phyloP scores from a whole-genome alignment of 345 rosid genomes.

The Gossypium raimondii region DNA sequence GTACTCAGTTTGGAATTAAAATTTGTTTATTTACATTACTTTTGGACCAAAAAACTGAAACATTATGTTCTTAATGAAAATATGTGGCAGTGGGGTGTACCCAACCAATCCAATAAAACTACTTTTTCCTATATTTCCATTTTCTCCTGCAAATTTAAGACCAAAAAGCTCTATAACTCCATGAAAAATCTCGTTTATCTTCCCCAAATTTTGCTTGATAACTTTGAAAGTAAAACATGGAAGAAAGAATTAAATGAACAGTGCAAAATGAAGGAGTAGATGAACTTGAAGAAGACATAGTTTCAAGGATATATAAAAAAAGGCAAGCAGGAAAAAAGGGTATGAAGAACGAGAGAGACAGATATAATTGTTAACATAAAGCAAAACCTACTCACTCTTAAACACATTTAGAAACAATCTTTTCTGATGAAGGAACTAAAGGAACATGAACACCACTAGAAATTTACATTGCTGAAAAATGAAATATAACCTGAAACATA shows the following conservation, averaged over 20 bases:
- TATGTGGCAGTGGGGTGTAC: too few relatives aligned
- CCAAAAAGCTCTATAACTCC: neutral
- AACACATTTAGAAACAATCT: neutral
- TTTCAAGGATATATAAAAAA: too few relatives aligned
- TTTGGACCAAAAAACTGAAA: slow-evolving; percentile 1
- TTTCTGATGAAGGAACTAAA: neutral
- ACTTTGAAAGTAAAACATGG: too few relatives aligned
- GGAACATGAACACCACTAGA: neutral
- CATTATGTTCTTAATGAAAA: neutral
- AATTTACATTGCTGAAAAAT: neutral
- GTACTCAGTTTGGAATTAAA: slow-evolving; percentile 3
- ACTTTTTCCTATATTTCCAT: neutral
- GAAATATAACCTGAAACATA: slow-evolving; percentile 3
- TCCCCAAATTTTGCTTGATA: too few relatives aligned
- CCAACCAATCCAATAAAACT: neutral
- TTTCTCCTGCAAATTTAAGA: neutral
- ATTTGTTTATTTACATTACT: neutral
- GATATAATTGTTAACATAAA: too few relatives aligned
- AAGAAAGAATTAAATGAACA: too few relatives aligned
- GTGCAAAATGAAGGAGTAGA: too few relatives aligned
- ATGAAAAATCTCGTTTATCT: neutral
- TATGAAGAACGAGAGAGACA: too few relatives aligned
- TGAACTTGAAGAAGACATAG: too few relatives aligned
- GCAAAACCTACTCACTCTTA: slow-evolving; percentile 1
- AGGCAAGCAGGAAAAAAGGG: too few relatives aligned